Base-by-base conservation (phyloP, 2,329 filamentous ascomycete species). In the Ceratocystis cubensis region DNA sequence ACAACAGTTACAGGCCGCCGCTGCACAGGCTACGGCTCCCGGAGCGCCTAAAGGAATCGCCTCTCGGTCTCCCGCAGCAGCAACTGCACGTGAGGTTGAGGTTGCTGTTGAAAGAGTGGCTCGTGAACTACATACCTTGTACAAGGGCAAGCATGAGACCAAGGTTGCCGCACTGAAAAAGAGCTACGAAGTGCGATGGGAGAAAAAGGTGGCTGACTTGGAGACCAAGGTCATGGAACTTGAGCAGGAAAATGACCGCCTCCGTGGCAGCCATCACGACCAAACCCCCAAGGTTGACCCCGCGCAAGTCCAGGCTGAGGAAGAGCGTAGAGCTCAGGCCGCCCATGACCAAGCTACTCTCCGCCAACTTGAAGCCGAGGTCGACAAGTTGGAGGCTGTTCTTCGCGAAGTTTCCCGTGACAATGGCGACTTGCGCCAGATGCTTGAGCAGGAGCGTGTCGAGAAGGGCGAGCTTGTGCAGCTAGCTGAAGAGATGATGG, bases 71-170 rank as follows among this genome's bases (percentile, higher is more conserved):
- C 78, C 76, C 69, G 67, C 72, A 25, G 67, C 70, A 33, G 70
- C 74, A 65, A 71, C 75, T 68, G 75, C 77, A 71, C 74, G 78
- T 70, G 91, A 96, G 70, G 88, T 96, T 63, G 92, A 96, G 73
- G 81, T 89, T 57, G 88, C 88, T 1, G 88, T 93, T 25, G 91
- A 96, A 76, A 91, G 92, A 70, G 91, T 97, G 50, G 92, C 93
- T n/a, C 84, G 91, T 37, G 94, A 99, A 73, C 82, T 99, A 50
- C 94, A 99, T 74, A 82, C 87, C 0, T 82, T 96, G 10, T 99
- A 99, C 82, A 97, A 96, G 78, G 86, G 88, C 73, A 99, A 99
- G 78, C 94, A 99, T 75, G 93, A 97, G 78, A 90, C 87, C 69
- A 99, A 99, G 79, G 93, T 97, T 57, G 84, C 89, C 0, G 93